These are phyloP conservation scores for Cinchona pubescens DNA, from an alignment of 257 asterid genomes.

Conservation along the genomic window DNA sequence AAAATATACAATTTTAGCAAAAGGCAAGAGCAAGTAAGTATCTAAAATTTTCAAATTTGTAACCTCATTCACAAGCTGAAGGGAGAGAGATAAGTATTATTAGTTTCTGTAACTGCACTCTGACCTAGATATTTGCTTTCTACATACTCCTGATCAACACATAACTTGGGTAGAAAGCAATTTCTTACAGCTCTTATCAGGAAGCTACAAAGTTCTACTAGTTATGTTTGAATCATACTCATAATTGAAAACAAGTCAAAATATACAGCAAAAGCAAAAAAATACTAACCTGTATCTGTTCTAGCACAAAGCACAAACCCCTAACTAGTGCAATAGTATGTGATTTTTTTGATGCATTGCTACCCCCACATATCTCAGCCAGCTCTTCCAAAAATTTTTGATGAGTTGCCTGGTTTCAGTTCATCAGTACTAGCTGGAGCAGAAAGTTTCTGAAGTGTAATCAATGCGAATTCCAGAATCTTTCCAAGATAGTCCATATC, in stretches of 20 bases:
- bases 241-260: background rate
- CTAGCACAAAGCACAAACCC: conserved; percentile 84
- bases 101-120: background rate
- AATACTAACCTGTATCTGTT: conserved; percentile 72
- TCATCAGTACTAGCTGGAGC: conserved; percentile 78
- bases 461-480: conserved; percentile 66
- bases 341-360: conserved; percentile 38
- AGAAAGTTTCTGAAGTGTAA: conserved; percentile 66
- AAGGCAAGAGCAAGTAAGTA: too few relatives aligned
- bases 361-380: conserved; percentile 40
- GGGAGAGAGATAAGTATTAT: too few relatives aligned
- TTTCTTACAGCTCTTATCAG: background rate
- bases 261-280: background rate
- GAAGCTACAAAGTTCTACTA: background rate
- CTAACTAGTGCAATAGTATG: conserved; percentile 52
- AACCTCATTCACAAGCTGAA: too few relatives aligned
- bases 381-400: conserved; percentile 57
- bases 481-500: conserved; percentile 66
- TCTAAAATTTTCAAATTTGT: too few relatives aligned
- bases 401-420: conserved; percentile 51
- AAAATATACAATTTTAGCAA: too few relatives aligned
- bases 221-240: background rate
- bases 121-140: background rate
- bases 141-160: background rate
- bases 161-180: background rate